Conservation (phyloP, 768 basidiomycete genomes). For the Hypholoma sublateritium region DNA sequence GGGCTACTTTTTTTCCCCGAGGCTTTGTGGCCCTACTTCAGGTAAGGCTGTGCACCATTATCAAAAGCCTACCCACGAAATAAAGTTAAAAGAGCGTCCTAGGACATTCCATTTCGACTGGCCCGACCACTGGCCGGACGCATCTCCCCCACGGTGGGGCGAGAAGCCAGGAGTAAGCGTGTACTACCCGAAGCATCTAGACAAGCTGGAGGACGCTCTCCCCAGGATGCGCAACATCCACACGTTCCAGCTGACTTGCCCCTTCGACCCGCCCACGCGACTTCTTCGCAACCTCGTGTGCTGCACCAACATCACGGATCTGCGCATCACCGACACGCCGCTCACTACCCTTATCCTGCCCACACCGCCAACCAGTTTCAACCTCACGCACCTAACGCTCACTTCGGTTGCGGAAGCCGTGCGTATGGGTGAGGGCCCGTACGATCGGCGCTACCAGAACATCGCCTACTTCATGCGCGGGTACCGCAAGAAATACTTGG, state of each 20-base stretch:
- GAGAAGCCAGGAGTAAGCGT: constrained; percentile 31
- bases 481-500: constrained; percentile 37
- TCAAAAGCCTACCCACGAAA: not conserved
- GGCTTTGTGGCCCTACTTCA: constrained; percentile 36
- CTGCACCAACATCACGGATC: constrained; percentile 32
- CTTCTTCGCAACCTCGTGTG: constrained; percentile 35
- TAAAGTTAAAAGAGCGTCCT: not conserved
- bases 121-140: constrained; percentile 46
- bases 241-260: constrained; percentile 36
- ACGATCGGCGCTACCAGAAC: constrained; percentile 34
- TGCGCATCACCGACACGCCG: constrained; percentile 39
- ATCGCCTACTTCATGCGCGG: constrained; percentile 35
- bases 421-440: constrained; percentile 41
- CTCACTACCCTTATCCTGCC: constrained; percentile 34
- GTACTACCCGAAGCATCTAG: constrained; percentile 34
- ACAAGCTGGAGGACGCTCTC: constrained; percentile 36
- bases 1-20: constrained; percentile 41
- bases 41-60: constrained; percentile 22
- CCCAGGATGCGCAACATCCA: constrained; percentile 33
- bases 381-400: constrained; percentile 33
- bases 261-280: constrained; percentile 37
- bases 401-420: constrained; percentile 40
- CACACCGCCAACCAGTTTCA: constrained; percentile 27
- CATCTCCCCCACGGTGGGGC: constrained; percentile 39
- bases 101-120: constrained; percentile 39